Evolutionary conservation across 2,329 filamentous ascomycete genomes (phyloP).

Genomic region (Monosporascus sp.): DNA sequence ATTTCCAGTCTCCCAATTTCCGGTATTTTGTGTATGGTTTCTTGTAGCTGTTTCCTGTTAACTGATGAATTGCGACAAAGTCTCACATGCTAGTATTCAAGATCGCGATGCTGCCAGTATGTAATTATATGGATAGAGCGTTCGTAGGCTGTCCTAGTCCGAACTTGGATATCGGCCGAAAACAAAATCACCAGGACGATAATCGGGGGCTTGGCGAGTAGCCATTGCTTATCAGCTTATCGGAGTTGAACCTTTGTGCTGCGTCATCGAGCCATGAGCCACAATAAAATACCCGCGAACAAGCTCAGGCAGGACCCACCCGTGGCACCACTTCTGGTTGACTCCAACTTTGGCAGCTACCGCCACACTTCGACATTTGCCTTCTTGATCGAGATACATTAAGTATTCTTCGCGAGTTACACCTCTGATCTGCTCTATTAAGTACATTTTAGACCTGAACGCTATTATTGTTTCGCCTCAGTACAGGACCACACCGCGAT

Average conservation of each 20-base stretch:
- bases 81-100: not conserved
- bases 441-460: not conserved
- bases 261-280: conserved; percentile 14
- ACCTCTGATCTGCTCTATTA: not conserved
- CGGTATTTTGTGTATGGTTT: conserved; percentile 1
- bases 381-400: not conserved
- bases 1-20: not conserved
- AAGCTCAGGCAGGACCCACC: no score
- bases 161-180: conserved; percentile 16
- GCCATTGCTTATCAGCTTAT: no score
- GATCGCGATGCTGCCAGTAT: not conserved
- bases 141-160: not conserved
- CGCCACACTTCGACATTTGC: conserved; percentile 8
- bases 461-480: not conserved
- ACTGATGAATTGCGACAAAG: not conserved
- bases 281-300: not conserved
- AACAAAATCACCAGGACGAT: conserved; percentile 29
- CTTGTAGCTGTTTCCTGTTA: not conserved
- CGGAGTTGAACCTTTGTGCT: conserved; percentile 1
- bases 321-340: not conserved
- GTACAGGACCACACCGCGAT: not conserved
- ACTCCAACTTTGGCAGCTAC: conserved; percentile 5
- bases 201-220: conserved; percentile 1
- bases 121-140: not conserved
- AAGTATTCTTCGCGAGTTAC: not conserved